These are phyloP conservation scores for Phytophthora fragariaefolia DNA, from an alignment of 352 stramenopile species.

Conservation along the genomic window DNA sequence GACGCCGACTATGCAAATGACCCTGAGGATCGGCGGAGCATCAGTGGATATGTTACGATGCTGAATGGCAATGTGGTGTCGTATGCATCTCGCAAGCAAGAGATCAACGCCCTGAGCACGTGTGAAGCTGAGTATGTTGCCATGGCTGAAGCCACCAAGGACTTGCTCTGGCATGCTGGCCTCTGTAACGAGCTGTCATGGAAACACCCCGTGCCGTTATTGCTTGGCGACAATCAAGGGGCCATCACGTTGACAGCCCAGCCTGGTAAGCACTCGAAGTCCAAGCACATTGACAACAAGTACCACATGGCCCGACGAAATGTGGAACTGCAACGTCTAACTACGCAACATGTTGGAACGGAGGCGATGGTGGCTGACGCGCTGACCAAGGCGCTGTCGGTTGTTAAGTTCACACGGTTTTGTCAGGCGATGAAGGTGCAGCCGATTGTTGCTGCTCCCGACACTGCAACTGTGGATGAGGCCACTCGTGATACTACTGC, in stretches of 20 bases:
- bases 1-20: slow-evolving; percentile 41
- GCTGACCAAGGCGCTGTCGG: slow-evolving; percentile 34
- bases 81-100: slow-evolving; percentile 37
- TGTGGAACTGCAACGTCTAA: slow-evolving; percentile 12
- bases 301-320: slow-evolving; percentile 21
- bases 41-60: slow-evolving; percentile 34
- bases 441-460: slow-evolving; percentile 18
- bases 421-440: slow-evolving; percentile 9
- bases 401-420: slow-evolving; percentile 30
- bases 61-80: slow-evolving; percentile 28
- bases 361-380: slow-evolving; percentile 33
- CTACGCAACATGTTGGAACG: slow-evolving; percentile 10
- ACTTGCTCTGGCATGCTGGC: slow-evolving; percentile 25
- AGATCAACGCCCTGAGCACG: slow-evolving; percentile 32
- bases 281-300: slow-evolving; percentile 40
- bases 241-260: slow-evolving; percentile 1
- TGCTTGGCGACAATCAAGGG: slow-evolving; percentile 18
- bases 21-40: slow-evolving; percentile 13
- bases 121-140: slow-evolving; percentile 40
- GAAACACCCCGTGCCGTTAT: slow-evolving; percentile 7
- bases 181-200: slow-evolving; percentile 17
- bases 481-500: not conserved
- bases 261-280: slow-evolving; percentile 18
- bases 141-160: slow-evolving; percentile 32
- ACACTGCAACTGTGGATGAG: not conserved